Conservation (phyloP, 257 asterid genomes). For the Sherardia arvensis region DNA sequence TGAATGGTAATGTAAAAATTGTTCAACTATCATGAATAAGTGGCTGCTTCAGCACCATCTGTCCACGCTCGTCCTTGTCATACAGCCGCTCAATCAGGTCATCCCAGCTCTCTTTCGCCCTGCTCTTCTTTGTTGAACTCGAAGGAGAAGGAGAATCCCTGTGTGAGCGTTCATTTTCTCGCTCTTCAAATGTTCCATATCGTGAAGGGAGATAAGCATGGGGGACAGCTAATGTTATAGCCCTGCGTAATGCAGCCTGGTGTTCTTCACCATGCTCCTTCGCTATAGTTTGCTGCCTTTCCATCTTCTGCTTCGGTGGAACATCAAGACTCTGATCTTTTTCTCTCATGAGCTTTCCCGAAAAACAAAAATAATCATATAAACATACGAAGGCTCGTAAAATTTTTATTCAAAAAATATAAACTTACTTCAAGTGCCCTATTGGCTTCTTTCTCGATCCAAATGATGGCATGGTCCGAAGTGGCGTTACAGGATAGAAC, state of each 20-base stretch:
- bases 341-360: conserved; percentile 43
- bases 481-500: conserved; percentile 86
- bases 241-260: conserved; percentile 65
- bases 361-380: no score
- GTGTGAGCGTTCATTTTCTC: conserved; percentile 13
- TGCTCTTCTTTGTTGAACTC: conserved; percentile 38
- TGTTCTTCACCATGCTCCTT: conserved; percentile 59
- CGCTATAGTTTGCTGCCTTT: conserved; percentile 52
- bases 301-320: conserved; percentile 70
- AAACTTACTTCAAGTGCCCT: conserved; percentile 60
- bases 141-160: conserved; percentile 44
- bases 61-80: conserved; percentile 63
- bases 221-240: conserved; percentile 59
- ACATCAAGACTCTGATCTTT: conserved; percentile 40
- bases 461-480: conserved; percentile 79
- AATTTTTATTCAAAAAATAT: not conserved
- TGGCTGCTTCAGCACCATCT: conserved; percentile 37
- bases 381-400: not conserved
- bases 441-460: conserved; percentile 76
- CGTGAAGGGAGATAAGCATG: conserved; percentile 61
- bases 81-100: conserved; percentile 63
- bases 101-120: conserved; percentile 56
- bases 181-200: conserved; percentile 63
- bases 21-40: conserved; percentile 15
- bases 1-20: not conserved